Conservation (phyloP, 768 basidiomycete species). For the Lyophyllum atratum region DNA sequence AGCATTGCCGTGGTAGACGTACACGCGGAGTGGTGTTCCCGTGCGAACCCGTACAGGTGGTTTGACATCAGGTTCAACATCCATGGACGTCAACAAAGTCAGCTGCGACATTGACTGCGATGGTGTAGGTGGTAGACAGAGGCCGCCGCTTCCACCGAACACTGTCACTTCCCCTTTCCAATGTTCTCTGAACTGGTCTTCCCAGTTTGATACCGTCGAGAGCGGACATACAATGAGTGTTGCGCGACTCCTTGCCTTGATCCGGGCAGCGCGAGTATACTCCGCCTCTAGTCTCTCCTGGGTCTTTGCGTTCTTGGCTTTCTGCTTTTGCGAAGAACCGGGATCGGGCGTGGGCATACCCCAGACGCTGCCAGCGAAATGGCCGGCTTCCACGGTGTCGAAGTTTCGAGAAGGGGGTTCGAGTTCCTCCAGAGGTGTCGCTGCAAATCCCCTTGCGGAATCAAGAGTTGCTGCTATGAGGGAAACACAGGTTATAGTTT, state of each 20-base stretch:
- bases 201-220: constrained; percentile 98
- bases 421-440: constrained; percentile 50
- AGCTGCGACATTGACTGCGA: constrained; percentile 37
- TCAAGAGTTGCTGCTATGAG: constrained; percentile 85
- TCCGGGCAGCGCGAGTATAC: constrained; percentile 67
- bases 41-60: constrained; percentile 39
- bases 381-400: constrained; percentile 43
- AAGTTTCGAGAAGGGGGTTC: constrained; percentile 32
- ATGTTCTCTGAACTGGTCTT: constrained; percentile 97
- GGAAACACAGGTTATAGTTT: constrained; percentile 95
- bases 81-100: constrained; percentile 30
- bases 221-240: constrained; percentile 97
- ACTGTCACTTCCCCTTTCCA: constrained; percentile 89
- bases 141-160: constrained; percentile 70
- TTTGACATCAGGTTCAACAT: constrained; percentile 32
- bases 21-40: constrained; percentile 72
- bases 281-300: constrained; percentile 76
- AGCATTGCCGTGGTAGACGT: constrained; percentile 93
- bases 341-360: constrained; percentile 66
- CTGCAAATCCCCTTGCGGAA: constrained; percentile 68
- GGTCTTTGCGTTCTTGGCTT: constrained; percentile 64
- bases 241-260: constrained; percentile 83
- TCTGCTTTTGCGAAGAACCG: constrained; percentile 47
- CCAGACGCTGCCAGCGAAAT: constrained; percentile 83
- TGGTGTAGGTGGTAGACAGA: constrained; percentile 34